Percentiles rank a stretch among this genome's conserved stretches.
Conservation (phyloP, 495 filamentous ascomycete genomes). For the Lineolata rhizophorae region DNA sequence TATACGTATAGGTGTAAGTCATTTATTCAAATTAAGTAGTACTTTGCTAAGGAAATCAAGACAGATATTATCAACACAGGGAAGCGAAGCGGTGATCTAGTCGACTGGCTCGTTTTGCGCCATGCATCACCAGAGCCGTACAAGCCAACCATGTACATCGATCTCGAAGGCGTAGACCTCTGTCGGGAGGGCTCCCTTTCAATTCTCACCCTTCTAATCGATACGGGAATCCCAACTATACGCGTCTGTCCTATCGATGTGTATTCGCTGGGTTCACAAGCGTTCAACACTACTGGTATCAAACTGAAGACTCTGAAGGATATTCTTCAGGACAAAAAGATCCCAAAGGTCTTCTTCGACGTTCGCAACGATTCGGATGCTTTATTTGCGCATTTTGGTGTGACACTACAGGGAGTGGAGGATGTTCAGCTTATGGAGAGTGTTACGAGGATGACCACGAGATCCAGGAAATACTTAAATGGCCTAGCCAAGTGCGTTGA, state of each 20-base stretch:
- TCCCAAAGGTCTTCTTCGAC: slow-evolving; percentile 1
- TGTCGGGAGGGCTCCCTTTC: slow-evolving; percentile 27
- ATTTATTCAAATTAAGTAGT: too few relatives aligned
- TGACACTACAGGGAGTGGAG: slow-evolving; percentile 19
- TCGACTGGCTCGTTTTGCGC: background rate
- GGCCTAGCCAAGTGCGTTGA: slow-evolving; percentile 27
- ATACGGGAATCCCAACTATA: too few relatives aligned
- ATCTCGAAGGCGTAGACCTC: slow-evolving; percentile 31
- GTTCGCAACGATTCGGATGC: slow-evolving; percentile 26
- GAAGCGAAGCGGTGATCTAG: background rate
- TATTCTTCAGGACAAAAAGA: slow-evolving; percentile 23
- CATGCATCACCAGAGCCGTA: slow-evolving; percentile 1
- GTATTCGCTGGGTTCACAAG: slow-evolving; percentile 18
- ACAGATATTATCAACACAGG: background rate
- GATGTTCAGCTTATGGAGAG: slow-evolving; percentile 37
- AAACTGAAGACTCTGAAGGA: slow-evolving; percentile 21
- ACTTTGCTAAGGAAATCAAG: too few relatives aligned
- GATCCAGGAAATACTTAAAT: slow-evolving; percentile 12
- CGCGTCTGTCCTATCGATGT: too few relatives aligned
- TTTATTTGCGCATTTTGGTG: slow-evolving; percentile 22
- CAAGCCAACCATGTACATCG: slow-evolving; percentile 29
- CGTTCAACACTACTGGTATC: slow-evolving; percentile 21
- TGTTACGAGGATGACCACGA: slow-evolving; percentile 13
- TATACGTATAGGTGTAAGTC: too few relatives aligned
- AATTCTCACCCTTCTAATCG: slow-evolving; percentile 27